Conservation (phyloP, 2,329 filamentous ascomycete genomes). For the Stagonosporopsis vannaccii region DNA sequence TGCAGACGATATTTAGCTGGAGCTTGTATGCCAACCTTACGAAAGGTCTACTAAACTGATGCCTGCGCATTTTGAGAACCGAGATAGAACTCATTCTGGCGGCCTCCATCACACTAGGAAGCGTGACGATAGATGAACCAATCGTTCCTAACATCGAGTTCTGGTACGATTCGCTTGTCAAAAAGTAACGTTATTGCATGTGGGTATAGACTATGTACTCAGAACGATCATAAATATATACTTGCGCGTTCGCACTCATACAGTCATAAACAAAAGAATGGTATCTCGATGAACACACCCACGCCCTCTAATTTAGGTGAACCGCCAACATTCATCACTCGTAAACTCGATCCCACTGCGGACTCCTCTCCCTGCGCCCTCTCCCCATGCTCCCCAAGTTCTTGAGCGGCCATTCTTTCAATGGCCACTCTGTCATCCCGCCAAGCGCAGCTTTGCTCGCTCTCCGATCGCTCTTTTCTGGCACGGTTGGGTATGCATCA, state of each 20-base stretch:
- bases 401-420: slow-evolving; percentile 25
- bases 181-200: too few species aligned
- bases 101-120: too few species aligned
- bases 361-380: slow-evolving; percentile 33
- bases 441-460: slow-evolving; percentile 21
- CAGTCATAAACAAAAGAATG: neutral
- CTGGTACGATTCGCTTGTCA: too few species aligned
- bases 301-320: too few species aligned
- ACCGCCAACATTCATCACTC: slow-evolving; percentile 18
- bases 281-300: slow-evolving; percentile 1
- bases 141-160: too few species aligned
- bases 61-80: too few species aligned
- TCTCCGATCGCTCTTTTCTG: slow-evolving; percentile 11
- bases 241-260: neutral
- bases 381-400: slow-evolving; percentile 15
- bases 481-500: slow-evolving; percentile 32
- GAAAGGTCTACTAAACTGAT: too few species aligned
- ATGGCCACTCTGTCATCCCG: slow-evolving; percentile 40
- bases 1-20: too few species aligned
- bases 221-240: neutral
- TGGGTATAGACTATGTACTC: neutral
- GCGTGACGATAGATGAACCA: too few species aligned
- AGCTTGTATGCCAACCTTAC: too few species aligned
- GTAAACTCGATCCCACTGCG: slow-evolving; percentile 45
- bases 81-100: too few species aligned